Base-by-base conservation (phyloP, 169 alveolate genomes). In the Plasmodium ovale region DNA sequence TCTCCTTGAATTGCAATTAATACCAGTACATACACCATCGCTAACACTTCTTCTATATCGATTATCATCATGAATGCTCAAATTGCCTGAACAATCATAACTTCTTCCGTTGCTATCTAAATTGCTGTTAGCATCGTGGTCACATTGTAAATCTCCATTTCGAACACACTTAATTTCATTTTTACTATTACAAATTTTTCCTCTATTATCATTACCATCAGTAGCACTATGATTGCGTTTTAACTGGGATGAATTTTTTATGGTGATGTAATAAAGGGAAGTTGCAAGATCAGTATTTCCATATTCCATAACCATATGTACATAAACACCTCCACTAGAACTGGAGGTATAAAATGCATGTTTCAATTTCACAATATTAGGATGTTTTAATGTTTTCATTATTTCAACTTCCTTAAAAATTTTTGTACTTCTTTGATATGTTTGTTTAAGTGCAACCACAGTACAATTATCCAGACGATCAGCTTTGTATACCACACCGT, bases 401-500 rank as follows among this genome's bases (percentile, higher is more conserved):
- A 98, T 98, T 29, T 74, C 88, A 10, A 74, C 53, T 53, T 74
- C 88, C 16, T 74, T 74, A 60, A 74, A 74, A 44, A 60, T 25
- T n/a, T 56, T 62, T 16, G 88, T 35, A 42, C 29, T 60, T 5
- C 62, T 74, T 95, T 98, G 98, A 53, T 97, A 95, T 5, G 98
- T 99, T 82, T 98, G 98, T 89, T 98, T 98, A 31, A 98, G 96
- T 10, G 99, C 99, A 2, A 98, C 99, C 2, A 94, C 92, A 87
- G 97, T 98, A 0, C 98, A 98, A 19, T 99, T 97, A 35, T 98
- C 99, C 37, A 95, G 74, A 14, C 96, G 96, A 49, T 92, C 94
- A 1, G 99, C 99, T 87, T 97, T 98, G 60, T 97, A 97, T 0
- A 98, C 99, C 4, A 98, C 99, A 29, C 99, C 99, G 92, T 98